Base-by-base conservation (phyloP, 2,329 filamentous ascomycete genomes). In the Xylaria arbuscula region DNA sequence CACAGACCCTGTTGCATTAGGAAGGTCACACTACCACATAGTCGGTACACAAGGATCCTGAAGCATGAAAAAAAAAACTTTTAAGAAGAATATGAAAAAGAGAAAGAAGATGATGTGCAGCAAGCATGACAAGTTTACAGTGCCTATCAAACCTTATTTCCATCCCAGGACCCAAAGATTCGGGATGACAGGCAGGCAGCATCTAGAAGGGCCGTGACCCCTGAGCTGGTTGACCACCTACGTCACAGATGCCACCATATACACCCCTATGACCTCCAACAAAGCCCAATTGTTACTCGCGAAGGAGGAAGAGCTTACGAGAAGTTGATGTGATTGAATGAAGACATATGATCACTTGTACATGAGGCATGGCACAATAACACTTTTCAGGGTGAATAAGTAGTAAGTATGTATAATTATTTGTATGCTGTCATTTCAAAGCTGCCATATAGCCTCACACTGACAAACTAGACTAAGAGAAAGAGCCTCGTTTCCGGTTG, bases 1-100 rank as follows among this genome's bases (percentile, higher is more conserved):
- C 53, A 28, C 62, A 40, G 53, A 36, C 58, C 58, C 3, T 19
- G 22, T 40, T 50, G 13, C 22, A 56, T 62, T 66, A 64, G 65
- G 60, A 67, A 67, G 61, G 61, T 67, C n/a, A 32, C 61, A 64
- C 59, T 64, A 62, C 65, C 65, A 28, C 7, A 22, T 19, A n/a
- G 8, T 34, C 50, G 61, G 65, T 22, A 55, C 38, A 19, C 55
- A 48, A 36, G 48, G 38, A 48, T 53, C 34, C 36, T 19, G 13
- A 40, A 19, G 28, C 19, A 28, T 28, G 28, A 42, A 17, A 28
- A 40, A 22, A 24, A 40, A 56, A 28, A 24, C 17, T 7, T 17
- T 45, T 17, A 17, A 45, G 17, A 45, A 6, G 40, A 45, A 15
- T 17, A 45, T 15, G 40, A n/a, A 13, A 7, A n/a, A 45, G 11